Evolutionary conservation across 208 protist species (phyloP).

Genomic region (Naegleria lovaniensis): DNA sequence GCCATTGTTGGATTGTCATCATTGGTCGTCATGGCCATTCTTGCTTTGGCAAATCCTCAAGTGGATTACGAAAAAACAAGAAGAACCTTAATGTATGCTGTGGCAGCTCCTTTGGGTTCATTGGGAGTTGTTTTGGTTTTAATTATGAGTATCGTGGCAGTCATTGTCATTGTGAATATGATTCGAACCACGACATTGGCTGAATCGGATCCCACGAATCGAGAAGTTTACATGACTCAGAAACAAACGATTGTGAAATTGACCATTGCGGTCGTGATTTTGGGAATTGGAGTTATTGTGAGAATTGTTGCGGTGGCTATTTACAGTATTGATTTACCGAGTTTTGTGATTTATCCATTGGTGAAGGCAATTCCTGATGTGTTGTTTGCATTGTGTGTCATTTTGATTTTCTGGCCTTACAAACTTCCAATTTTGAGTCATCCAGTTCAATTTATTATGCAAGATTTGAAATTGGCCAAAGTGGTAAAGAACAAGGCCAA

Average conservation of each 20-base stretch:
- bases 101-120: not conserved
- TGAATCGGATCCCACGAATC: not conserved
- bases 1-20: not conserved
- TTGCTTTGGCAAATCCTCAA: not conserved
- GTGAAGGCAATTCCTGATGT: not conserved
- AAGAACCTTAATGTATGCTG: not conserved
- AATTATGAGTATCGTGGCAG: not conserved
- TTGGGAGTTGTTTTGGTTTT: not conserved
- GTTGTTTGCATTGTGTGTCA: not conserved
- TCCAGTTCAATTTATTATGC: not conserved
- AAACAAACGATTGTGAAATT: not conserved
- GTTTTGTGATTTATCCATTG: not conserved
- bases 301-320: not conserved
- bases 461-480: not conserved
- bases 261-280: not conserved
- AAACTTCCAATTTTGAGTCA: not conserved
- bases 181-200: not conserved
- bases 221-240: not conserved
- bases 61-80: not conserved
- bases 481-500: too few species aligned
- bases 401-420: not conserved
- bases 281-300: not conserved
- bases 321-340: not conserved
- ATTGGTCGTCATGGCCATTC: not conserved
- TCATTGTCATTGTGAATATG: not conserved